Percentiles rank a stretch among this genome's conserved stretches.
These are phyloP conservation scores for Crithidia expoeki DNA, from an alignment of 208 protist species.

Conservation along the genomic window DNA sequence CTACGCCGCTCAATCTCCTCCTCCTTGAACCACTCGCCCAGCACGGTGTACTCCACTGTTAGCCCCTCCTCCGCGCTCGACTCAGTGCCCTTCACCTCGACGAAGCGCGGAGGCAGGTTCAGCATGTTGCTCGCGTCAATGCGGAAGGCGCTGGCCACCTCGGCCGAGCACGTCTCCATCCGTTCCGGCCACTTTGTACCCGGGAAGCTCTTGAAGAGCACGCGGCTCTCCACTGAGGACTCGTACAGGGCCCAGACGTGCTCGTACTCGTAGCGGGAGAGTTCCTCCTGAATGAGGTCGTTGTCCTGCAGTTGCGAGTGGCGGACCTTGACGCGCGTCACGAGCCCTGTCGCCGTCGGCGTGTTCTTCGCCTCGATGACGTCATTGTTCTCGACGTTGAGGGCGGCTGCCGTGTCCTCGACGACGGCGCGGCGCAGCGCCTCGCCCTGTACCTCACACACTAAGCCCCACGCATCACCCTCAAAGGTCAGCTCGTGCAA, in stretches of 20 bases:
- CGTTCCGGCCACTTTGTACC: conserved; percentile 45
- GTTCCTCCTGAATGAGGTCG: conserved; percentile 53
- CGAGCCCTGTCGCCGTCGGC: conserved; percentile 23
- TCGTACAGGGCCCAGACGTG: conserved; percentile 63
- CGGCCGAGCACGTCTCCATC: conserved; percentile 21
- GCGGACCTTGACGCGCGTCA: conserved; percentile 31
- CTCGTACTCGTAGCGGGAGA: conserved; percentile 43
- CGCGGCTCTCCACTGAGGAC: conserved; percentile 27
- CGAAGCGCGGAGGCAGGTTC: conserved; percentile 19
- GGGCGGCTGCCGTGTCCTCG: conserved; percentile 45
- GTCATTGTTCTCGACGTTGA: conserved; percentile 34
- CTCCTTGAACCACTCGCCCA: conserved; percentile 36
- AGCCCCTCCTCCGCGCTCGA: conserved; percentile 26
- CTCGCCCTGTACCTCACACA: conserved; percentile 28
- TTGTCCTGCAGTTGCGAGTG: conserved; percentile 50
- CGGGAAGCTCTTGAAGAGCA: conserved; percentile 32
- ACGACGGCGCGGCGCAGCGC: conserved; percentile 41
- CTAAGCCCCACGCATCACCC: conserved; percentile 62
- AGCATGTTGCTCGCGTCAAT: conserved; percentile 45
- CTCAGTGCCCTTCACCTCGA: conserved; percentile 34
- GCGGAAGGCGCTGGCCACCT: conserved; percentile 42
- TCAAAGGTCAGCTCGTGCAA: conserved; percentile 61
- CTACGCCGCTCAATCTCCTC: conserved; percentile 43
- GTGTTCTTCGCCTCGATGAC: conserved; percentile 39
- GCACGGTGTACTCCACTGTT: conserved; percentile 43